Percentiles rank a stretch among this genome's conserved stretches.
phyloP scores from a whole-genome alignment of 768 basidiomycete genomes.

The Podaxis sp. region DNA sequence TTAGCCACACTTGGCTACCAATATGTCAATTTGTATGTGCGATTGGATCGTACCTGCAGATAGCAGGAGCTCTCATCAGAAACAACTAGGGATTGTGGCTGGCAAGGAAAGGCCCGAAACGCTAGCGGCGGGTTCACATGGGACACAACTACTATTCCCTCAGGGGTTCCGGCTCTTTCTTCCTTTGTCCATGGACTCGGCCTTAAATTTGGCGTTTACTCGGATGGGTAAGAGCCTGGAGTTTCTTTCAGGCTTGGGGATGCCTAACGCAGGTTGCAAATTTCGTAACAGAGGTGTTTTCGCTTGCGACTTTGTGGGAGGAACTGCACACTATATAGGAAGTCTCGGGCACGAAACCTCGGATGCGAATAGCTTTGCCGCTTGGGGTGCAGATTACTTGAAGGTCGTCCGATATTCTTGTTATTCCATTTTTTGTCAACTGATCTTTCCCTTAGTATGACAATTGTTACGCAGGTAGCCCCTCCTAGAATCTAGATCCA shows the following conservation, averaged over 20 bases:
- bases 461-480: slow-evolving; percentile 46
- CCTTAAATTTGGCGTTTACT: slow-evolving; percentile 69
- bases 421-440: background rate
- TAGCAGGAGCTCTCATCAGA: background rate
- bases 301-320: slow-evolving; percentile 46
- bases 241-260: background rate
- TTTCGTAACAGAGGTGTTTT: slow-evolving; percentile 35
- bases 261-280: background rate
- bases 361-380: slow-evolving; percentile 47
- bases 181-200: slow-evolving; percentile 38
- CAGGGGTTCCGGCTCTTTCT: slow-evolving; percentile 37
- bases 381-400: slow-evolving; percentile 50
- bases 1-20: slow-evolving; percentile 39
- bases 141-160: slow-evolving; percentile 38
- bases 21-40: slow-evolving; percentile 41
- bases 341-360: slow-evolving; percentile 45
- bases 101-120: slow-evolving; percentile 44
- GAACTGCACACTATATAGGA: slow-evolving; percentile 43
- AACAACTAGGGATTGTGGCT: slow-evolving; percentile 44
- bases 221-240: slow-evolving; percentile 34
- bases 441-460: slow-evolving; percentile 36
- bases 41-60: background rate
- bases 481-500: background rate
- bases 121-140: slow-evolving; percentile 43
- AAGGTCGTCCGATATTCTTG: slow-evolving; percentile 25